phyloP scores from a whole-genome alignment of 1,139 yeast genomes.

The Yamadazyma trypodendri region DNA sequence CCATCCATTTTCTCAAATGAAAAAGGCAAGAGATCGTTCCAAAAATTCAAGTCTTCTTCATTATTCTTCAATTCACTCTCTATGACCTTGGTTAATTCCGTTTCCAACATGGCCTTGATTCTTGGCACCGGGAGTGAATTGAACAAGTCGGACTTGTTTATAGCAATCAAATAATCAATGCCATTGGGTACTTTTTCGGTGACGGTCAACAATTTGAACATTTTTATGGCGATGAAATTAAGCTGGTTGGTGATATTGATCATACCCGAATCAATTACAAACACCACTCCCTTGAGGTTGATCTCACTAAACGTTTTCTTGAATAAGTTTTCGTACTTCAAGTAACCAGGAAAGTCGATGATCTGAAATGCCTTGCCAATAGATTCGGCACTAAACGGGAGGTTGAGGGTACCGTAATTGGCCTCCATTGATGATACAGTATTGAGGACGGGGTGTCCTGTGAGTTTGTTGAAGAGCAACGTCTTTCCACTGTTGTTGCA shows the following conservation, averaged over 20 bases:
- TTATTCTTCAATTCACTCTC: conserved; percentile 38
- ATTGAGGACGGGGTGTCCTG: conserved; percentile 17
- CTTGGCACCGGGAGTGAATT: conserved; percentile 71
- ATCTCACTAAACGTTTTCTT: conserved; percentile 40
- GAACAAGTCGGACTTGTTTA: conserved; percentile 82
- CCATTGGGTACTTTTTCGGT: conserved; percentile 66
- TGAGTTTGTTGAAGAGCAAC: conserved; percentile 46
- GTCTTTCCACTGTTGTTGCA: conserved; percentile 78
- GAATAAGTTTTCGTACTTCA: conserved; percentile 59
- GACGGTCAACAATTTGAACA: conserved; percentile 52
- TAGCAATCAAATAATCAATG: conserved; percentile 69
- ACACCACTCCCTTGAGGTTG: conserved; percentile 63
- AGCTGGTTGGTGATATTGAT: conserved; percentile 13
- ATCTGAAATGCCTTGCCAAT: conserved; percentile 44
- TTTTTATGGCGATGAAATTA: conserved; percentile 45
- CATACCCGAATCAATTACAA: conserved; percentile 57
- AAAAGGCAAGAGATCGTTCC: conserved; percentile 48
- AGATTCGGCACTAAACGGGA: conserved; percentile 36
- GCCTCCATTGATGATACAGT: conserved; percentile 49
- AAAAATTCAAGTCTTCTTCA: conserved; percentile 31
- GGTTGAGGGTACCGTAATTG: conserved; percentile 25
- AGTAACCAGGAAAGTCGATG: conserved; percentile 85
- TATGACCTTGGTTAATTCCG: conserved; percentile 61
- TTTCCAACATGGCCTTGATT: conserved; percentile 57
- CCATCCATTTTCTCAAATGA: conserved; percentile 70